phyloP scores from a whole-genome alignment of 768 basidiomycete species.

The Strobilomyces confusus region DNA sequence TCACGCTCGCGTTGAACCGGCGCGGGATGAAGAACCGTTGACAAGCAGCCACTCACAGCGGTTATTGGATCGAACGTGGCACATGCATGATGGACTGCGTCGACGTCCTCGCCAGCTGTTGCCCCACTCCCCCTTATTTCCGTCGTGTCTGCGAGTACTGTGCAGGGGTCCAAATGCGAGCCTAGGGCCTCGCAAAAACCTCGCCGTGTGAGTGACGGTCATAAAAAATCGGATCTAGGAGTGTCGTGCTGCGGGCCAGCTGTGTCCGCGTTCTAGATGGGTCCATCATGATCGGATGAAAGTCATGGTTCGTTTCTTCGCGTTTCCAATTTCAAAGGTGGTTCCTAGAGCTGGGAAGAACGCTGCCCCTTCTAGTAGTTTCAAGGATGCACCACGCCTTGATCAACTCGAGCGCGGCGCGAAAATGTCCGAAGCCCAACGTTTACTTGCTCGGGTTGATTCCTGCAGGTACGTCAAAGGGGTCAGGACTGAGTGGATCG shows the following conservation, averaged over 20 bases:
- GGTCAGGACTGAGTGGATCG: constrained; percentile 5
- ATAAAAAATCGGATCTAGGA: neutral
- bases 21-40: constrained; percentile 2
- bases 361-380: neutral
- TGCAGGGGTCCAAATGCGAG: neutral
- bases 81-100: neutral
- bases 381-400: neutral
- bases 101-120: neutral
- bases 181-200: constrained; percentile 20
- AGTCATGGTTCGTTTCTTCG: neutral
- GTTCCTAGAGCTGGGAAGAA: constrained; percentile 4
- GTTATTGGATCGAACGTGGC: neutral
- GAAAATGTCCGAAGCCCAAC: neutral
- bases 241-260: neutral
- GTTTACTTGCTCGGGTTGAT: too few species aligned
- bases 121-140: neutral
- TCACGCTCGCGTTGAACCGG: constrained; percentile 15
- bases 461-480: neutral
- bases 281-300: neutral
- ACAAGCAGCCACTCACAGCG: neutral
- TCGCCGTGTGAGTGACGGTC: constrained; percentile 9
- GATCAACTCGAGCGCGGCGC: constrained; percentile 3
- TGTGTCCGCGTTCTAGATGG: constrained; percentile 1
- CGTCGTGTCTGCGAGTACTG: neutral
- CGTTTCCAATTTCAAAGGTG: neutral